Evolutionary conservation across 2,329 filamentous ascomycete species (phyloP), one percentile per base, ranked within the genome.

Genomic region (Corynespora cassiicola): DNA sequence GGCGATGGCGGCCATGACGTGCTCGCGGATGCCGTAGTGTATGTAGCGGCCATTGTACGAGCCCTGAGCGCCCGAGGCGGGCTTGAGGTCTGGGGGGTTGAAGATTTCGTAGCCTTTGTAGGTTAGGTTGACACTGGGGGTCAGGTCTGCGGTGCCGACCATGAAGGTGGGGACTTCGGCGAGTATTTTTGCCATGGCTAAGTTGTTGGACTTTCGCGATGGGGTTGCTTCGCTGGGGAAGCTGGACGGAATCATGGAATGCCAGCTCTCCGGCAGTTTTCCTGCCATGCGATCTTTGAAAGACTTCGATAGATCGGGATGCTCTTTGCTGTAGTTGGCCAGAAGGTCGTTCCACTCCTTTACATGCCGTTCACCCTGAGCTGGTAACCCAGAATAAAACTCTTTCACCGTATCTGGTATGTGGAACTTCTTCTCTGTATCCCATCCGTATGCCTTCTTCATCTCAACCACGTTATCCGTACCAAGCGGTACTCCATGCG

Each of bases 81-180:
- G 51, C 18, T 52, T 39, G 2, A 65, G 35, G n/a, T 45, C 41
- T 1, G 63, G 61, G 64, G 41, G 73, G 64, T 50, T 80, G 74
- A 58, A 80, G 76, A 41, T 77, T 70, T 27, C 63, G 46, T 75
- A 75, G 29, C 66, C 68, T 5, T 65, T 60, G 72, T 75, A 82
- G 12, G 71, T 73, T 72, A 82, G 77, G 50, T 62, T 63, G 10
- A 57, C 46, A 0, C 49, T 48, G 76, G 85, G 74, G 77, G 60
- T 86, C 65, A 54, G 67, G 66, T 83, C 86, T 23, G 45, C 36
- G 6, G 43, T 54, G 77, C 88, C 73, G 80, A 95, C 90, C 73
- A 94, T 85, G 86, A 97, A 97, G 60, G 78, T 77, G 81, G 96
- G 96, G 59, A 96, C 73, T 72, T 96, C 90, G 63, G 96, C 87